Evolutionary conservation across 768 basidiomycete species (phyloP).

Genomic region (Tricholoma sp.): DNA sequence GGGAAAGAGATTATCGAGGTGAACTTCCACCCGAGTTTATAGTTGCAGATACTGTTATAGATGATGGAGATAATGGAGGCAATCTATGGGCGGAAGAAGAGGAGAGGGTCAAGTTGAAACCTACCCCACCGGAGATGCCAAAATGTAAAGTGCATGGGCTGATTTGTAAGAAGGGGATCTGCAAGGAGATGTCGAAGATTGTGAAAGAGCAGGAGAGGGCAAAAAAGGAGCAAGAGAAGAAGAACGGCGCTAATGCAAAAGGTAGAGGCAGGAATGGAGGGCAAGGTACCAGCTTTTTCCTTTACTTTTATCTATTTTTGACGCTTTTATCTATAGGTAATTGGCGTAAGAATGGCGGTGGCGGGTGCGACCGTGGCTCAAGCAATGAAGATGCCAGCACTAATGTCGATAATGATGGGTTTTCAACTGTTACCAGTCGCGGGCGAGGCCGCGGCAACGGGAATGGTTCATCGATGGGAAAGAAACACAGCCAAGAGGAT

Average conservation of each 20-base stretch:
- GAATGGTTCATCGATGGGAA: not conserved
- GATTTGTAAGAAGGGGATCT: conserved; percentile 34
- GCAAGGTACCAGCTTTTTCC: not conserved
- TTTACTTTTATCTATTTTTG: not conserved
- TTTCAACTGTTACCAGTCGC: conserved; percentile 4
- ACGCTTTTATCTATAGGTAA: not conserved
- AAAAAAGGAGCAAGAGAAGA: conserved; percentile 5
- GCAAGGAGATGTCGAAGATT: conserved; percentile 25
- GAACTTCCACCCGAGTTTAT: conserved; percentile 1
- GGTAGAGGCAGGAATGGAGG: not conserved
- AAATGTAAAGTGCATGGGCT: conserved; percentile 26
- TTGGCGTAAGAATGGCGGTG: not conserved
- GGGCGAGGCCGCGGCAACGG: conserved; percentile 1
- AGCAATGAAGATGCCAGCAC: conserved; percentile 3
- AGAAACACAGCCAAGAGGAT: not conserved
- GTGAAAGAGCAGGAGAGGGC: conserved; percentile 20
- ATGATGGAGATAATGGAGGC: not conserved
- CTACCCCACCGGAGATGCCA: conserved; percentile 7
- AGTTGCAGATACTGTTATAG: not conserved
- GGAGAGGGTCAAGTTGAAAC: conserved; percentile 4
- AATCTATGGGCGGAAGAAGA: conserved; percentile 24
- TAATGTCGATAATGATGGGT: conserved; percentile 3
- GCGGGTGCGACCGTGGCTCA: not conserved
- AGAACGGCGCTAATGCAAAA: conserved; percentile 4
- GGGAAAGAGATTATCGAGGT: conserved; percentile 15